Evolutionary conservation across 768 basidiomycete species (phyloP).

Genomic region (Hydnomerulius pinastri): DNA sequence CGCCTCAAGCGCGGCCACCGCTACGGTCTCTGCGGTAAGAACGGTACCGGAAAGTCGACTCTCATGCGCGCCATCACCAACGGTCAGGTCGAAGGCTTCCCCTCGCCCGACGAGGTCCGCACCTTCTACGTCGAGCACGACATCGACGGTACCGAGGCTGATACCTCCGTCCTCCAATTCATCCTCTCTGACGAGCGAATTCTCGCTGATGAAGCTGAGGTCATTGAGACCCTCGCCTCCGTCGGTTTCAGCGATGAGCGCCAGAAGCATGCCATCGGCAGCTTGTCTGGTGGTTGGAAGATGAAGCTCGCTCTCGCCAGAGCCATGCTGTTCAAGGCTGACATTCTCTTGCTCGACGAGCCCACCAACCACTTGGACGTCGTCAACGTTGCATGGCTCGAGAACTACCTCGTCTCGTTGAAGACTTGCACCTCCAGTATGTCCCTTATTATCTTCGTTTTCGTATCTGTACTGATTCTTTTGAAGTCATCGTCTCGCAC

Average conservation of each 20-base stretch:
- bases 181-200: conserved; percentile 86
- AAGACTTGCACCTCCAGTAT: conserved; percentile 90
- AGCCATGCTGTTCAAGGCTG: conserved; percentile 97
- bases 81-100: conserved; percentile 98
- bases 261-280: conserved; percentile 83
- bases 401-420: conserved; percentile 86
- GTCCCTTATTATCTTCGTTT: conserved; percentile 27
- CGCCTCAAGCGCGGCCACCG: conserved; percentile 98
- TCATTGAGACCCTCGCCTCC: conserved; percentile 78
- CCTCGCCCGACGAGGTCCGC: conserved; percentile 94
- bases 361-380: conserved; percentile 98
- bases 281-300: conserved; percentile 98
- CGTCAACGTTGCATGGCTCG: conserved; percentile 96
- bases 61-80: conserved; percentile 94
- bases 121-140: conserved; percentile 99
- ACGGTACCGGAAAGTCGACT: conserved; percentile 97
- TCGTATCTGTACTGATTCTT: conserved; percentile 10
- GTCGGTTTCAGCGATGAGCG: conserved; percentile 92
- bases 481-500: conserved; percentile 91
- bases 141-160: conserved; percentile 93
- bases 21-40: conserved; percentile 98
- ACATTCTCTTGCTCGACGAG: conserved; percentile 95
- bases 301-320: conserved; percentile 98
- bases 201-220: conserved; percentile 64
- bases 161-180: conserved; percentile 88